Percentiles rank a stretch among this genome's conserved stretches.
Evolutionary conservation across 306 rosid species (phyloP).

Genomic region (Benincasa hispida): DNA sequence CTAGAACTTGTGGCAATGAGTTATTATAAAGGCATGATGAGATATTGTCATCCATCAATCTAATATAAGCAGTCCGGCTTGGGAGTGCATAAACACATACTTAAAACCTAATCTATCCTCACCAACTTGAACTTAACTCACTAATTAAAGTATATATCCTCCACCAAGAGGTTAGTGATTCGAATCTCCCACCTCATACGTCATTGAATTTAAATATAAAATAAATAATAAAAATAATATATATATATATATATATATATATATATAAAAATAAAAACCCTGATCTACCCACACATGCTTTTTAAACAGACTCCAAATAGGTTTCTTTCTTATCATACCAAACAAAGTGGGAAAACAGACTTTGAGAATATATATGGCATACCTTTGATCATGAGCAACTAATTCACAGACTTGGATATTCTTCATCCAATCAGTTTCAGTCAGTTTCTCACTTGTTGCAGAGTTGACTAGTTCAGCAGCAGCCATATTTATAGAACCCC

Average conservation of each 20-base stretch:
- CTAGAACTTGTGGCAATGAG: background rate
- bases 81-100: background rate
- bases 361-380: background rate
- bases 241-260: no score
- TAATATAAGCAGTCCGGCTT: background rate
- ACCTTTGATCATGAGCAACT: conserved; percentile 84
- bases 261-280: no score
- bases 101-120: background rate
- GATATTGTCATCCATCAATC: background rate
- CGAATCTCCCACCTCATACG: no score
- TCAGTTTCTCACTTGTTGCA: conserved; percentile 72
- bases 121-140: no score
- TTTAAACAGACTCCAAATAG: background rate
- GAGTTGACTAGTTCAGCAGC: conserved; percentile 70
- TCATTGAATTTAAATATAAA: no score
- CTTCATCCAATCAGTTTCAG: conserved; percentile 77
- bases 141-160: no score
- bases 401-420: conserved; percentile 83
- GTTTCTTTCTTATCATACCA: background rate
- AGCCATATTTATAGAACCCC: conserved; percentile 45
- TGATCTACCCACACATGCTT: background rate
- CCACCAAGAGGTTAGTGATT: background rate
- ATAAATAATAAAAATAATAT: no score
- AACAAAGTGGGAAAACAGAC: background rate
- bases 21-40: background rate